phyloP scores from a whole-genome alignment of 2,329 filamentous ascomycete genomes.

The Beauveria brongniartii region DNA sequence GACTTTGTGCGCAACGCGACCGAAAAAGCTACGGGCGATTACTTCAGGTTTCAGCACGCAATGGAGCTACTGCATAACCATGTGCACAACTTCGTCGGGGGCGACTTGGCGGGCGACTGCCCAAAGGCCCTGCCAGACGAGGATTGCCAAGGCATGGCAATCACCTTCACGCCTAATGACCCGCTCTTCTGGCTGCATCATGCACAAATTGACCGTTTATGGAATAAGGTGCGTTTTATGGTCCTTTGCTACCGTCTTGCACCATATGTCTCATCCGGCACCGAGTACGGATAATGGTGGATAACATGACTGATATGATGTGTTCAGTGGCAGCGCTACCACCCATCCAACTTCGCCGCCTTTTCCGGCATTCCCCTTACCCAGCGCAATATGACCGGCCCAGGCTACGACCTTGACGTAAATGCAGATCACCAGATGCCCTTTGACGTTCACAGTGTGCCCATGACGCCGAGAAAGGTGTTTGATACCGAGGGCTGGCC shows the following conservation, averaged over 20 bases:
- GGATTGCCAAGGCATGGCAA: not conserved
- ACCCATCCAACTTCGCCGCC: not conserved
- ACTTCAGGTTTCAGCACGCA: not conserved
- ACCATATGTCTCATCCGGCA: not conserved
- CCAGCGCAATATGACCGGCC: not conserved
- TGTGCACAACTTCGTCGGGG: not conserved
- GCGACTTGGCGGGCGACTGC: not conserved
- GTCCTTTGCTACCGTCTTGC: not conserved
- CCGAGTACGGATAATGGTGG: not conserved
- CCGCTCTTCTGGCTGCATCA: slow-evolving; percentile 2
- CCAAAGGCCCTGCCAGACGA: not conserved
- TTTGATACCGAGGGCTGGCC: not conserved
- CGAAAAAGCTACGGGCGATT: not conserved
- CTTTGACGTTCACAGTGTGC: not conserved
- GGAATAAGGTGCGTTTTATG: not conserved
- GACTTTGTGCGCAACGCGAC: not conserved
- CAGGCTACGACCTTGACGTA: not conserved
- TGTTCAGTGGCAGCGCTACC: not conserved
- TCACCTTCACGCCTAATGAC: not conserved
- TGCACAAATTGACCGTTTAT: not conserved
- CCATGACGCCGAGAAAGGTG: not conserved
- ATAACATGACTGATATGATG: not conserved
- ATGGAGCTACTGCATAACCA: not conserved
- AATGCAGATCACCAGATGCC: not conserved
- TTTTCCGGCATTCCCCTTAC: not conserved